These are phyloP conservation scores for Ceratocystis huliohia DNA, from an alignment of 2,329 filamentous ascomycete species.

Conservation along the genomic window DNA sequence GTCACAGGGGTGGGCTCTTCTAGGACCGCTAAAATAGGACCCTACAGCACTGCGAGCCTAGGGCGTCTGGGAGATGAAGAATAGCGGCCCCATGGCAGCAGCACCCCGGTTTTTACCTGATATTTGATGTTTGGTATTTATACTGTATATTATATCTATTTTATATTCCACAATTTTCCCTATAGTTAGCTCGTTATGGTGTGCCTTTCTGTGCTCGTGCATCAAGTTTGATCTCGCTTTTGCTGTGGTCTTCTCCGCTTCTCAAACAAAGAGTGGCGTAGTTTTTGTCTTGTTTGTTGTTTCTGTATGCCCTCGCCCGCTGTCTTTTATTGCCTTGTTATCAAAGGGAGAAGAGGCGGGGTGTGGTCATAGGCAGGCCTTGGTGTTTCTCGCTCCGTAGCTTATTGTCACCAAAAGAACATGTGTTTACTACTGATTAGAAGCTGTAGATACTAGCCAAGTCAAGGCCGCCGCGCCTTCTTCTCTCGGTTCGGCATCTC, in stretches of 20 bases:
- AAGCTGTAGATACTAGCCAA: neutral
- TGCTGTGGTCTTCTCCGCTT: neutral
- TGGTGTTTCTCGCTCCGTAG: neutral
- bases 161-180: neutral
- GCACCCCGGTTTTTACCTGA: neutral
- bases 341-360: neutral
- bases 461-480: too few relatives aligned
- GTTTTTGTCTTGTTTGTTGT: neutral
- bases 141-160: neutral
- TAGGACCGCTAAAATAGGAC: neutral
- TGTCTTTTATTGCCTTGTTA: too few relatives aligned
- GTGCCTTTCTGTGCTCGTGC: neutral
- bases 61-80: neutral
- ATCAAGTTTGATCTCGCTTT: neutral
- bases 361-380: neutral
- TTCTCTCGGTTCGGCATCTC: neutral
- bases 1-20: neutral
- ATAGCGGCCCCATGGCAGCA: neutral
- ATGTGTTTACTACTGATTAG: neutral
- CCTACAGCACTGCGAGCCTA: neutral
- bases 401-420: neutral
- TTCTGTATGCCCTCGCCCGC: neutral
- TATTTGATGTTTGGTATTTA: neutral
- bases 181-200: neutral
- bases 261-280: neutral